Evolutionary conservation across 768 basidiomycete species (phyloP).

Genomic region (Leccinum subtestaceum): DNA sequence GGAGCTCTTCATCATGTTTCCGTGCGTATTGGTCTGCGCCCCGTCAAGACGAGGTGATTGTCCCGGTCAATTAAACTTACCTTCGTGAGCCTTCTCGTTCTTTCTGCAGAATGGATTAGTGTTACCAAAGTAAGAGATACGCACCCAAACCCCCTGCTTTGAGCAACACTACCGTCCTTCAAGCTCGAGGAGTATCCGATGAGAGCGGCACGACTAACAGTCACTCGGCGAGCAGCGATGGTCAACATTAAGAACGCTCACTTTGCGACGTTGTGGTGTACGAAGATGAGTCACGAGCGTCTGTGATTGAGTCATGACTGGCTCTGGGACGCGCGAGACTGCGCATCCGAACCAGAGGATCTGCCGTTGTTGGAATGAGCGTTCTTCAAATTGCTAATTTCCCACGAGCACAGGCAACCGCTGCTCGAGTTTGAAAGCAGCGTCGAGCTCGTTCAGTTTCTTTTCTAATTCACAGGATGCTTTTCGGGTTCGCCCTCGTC

Average conservation of each 20-base stretch:
- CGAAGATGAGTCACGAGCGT: too few relatives aligned
- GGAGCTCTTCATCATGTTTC: conserved; percentile 52
- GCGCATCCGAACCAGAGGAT: too few relatives aligned
- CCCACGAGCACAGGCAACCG: too few relatives aligned
- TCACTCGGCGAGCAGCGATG: conserved; percentile 37
- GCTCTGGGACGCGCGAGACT: too few relatives aligned
- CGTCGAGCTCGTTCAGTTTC: too few relatives aligned
- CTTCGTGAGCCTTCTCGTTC: conserved; percentile 73
- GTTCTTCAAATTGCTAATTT: too few relatives aligned
- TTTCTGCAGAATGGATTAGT: conserved; percentile 40
- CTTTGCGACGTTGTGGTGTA: too few relatives aligned
- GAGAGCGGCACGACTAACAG: conserved; percentile 36
- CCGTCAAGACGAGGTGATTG: not conserved
- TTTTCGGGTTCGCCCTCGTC: too few relatives aligned
- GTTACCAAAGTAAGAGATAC: conserved; percentile 11
- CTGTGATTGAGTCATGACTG: too few relatives aligned
- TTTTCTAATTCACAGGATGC: too few relatives aligned
- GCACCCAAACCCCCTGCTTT: conserved; percentile 62
- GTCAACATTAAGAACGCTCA: conserved; percentile 18
- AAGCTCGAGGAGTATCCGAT: conserved; percentile 38
- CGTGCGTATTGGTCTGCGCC: conserved; percentile 61
- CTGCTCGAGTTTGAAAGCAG: too few relatives aligned
- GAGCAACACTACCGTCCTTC: conserved; percentile 57
- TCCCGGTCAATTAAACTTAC: conserved; percentile 25
- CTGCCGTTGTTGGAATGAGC: too few relatives aligned